Conservation (phyloP, 305 asterid species). For the Fraxinus platypoda region DNA sequence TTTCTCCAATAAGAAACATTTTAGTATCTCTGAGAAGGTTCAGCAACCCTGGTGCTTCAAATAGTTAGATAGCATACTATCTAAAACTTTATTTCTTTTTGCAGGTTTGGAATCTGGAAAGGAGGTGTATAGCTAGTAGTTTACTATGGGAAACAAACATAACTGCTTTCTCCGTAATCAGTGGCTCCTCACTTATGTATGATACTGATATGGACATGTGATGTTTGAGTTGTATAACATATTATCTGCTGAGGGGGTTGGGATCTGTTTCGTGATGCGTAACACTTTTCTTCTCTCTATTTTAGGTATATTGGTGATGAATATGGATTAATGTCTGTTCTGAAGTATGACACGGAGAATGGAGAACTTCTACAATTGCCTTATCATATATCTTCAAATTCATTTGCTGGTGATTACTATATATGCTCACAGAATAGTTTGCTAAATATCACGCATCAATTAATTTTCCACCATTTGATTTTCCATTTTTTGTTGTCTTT, state of each 20-base stretch:
- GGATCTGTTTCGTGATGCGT: slow-evolving; percentile 15
- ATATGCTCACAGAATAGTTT: not conserved
- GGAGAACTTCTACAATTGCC: slow-evolving; percentile 58
- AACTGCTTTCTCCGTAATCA: slow-evolving; percentile 84
- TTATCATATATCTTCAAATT: slow-evolving; percentile 65
- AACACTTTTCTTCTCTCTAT: slow-evolving; percentile 28
- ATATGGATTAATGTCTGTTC: slow-evolving; percentile 65
- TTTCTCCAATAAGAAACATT: slow-evolving; percentile 13
- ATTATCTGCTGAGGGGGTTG: slow-evolving; percentile 22
- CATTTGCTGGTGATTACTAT: slow-evolving; percentile 54
- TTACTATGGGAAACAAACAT: slow-evolving; percentile 82
- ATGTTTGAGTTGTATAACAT: slow-evolving; percentile 23
- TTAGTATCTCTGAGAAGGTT: slow-evolving; percentile 2
- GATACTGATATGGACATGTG: slow-evolving; percentile 30
- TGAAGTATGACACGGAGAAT: slow-evolving; percentile 55
- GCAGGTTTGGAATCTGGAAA: slow-evolving; percentile 84
- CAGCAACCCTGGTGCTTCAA: slow-evolving; percentile 8
- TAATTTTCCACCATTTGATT: slow-evolving; percentile 2
- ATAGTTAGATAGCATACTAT: slow-evolving; percentile 10
- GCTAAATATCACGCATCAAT: slow-evolving; percentile 4
- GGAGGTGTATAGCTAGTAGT: slow-evolving; percentile 65
- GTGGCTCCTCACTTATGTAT: slow-evolving; percentile 80
- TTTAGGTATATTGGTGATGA: slow-evolving; percentile 90
- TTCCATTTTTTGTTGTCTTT: not conserved
- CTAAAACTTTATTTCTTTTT: slow-evolving; percentile 18